These are phyloP conservation scores for Leptographium wingfieldii DNA, from an alignment of 2,329 filamentous ascomycete genomes.

Conservation along the genomic window DNA sequence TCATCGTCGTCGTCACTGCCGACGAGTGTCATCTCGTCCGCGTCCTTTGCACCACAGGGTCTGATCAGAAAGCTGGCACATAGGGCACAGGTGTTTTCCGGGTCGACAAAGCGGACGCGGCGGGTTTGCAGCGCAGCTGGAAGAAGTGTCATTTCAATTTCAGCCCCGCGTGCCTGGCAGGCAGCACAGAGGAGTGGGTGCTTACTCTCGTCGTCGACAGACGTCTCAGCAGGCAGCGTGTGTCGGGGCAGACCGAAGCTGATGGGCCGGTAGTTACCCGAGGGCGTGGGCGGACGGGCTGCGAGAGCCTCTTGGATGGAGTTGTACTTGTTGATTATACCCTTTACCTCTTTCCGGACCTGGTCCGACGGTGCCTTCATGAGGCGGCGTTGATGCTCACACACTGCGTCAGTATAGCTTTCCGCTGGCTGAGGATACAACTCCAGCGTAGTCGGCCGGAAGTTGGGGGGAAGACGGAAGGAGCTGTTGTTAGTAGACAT, in stretches of 20 bases:
- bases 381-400: neutral
- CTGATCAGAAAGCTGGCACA: neutral
- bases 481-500: neutral
- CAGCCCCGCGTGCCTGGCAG: neutral
- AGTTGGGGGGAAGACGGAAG: neutral
- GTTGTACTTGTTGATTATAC: no score
- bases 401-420: no score
- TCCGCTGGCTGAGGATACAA: neutral
- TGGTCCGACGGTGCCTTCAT: neutral
- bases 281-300: neutral
- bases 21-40: neutral
- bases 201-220: neutral
- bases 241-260: neutral
- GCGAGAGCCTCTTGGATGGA: neutral
- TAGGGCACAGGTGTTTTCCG: neutral
- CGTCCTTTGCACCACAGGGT: neutral
- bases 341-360: no score
- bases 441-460: neutral
- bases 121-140: neutral
- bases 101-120: neutral
- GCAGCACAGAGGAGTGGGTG: neutral
- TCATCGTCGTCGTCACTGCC: neutral
- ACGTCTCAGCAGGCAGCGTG: neutral
- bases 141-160: neutral
- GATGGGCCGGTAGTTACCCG: neutral